Evolutionary conservation across 805 yeast species (phyloP).

Genomic region (Saccharomycodes ludwigii): DNA sequence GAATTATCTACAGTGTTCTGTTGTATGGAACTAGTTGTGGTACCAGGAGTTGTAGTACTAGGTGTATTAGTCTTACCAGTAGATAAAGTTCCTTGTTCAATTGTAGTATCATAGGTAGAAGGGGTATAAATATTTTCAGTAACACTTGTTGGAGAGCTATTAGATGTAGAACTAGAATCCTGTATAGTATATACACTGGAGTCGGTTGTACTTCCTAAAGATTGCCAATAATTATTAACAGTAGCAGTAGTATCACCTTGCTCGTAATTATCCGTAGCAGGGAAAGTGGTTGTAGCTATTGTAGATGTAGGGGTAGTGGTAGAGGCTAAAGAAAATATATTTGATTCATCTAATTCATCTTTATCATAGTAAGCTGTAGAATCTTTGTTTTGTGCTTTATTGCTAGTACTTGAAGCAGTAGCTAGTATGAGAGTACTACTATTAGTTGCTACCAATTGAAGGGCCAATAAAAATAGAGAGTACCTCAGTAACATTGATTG

Average conservation of each 20-base stretch:
- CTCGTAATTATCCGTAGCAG: conserved; percentile 11
- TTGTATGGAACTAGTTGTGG: background rate
- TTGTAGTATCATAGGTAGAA: background rate
- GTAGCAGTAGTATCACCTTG: conserved; percentile 7
- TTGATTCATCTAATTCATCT: too few species aligned
- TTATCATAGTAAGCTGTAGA: too few species aligned
- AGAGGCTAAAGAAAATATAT: too few species aligned
- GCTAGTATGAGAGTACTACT: too few species aligned
- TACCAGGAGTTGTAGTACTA: background rate
- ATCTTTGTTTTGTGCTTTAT: background rate
- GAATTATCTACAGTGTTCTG: too few species aligned
- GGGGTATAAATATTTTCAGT: background rate
- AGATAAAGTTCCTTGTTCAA: background rate
- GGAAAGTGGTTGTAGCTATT: too few species aligned
- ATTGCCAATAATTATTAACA: background rate
- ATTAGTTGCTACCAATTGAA: background rate
- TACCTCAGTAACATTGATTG: background rate
- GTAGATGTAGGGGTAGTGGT: conserved; percentile 14
- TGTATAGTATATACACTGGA: background rate
- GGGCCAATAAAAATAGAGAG: background rate
- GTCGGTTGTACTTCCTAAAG: background rate
- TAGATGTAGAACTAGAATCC: background rate
- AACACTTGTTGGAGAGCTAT: background rate
- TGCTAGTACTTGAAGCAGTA: background rate
- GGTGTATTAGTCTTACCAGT: background rate